A percentile compares a stretch with the other conserved stretches of the same genome.
phyloP scores from a whole-genome alignment of 805 yeast species.

The Barnettozyma californica region DNA sequence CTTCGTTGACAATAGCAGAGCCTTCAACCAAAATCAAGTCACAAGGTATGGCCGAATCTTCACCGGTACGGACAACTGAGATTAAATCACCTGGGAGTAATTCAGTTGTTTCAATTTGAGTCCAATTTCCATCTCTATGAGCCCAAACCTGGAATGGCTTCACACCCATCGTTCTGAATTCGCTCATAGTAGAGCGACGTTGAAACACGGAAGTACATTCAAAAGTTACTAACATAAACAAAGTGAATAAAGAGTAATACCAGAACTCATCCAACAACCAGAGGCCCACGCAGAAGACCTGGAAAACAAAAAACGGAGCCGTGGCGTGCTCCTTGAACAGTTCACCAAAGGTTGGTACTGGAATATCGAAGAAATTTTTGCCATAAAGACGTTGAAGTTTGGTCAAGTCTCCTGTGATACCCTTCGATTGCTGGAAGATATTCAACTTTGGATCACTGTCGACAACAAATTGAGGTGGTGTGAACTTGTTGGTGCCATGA shows the following conservation, averaged over 20 bases:
- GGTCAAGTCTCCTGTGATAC: conserved; percentile 51
- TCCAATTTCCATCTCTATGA: conserved; percentile 69
- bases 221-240: conserved; percentile 88
- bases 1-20: conserved; percentile 93
- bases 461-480: conserved; percentile 73
- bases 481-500: conserved; percentile 45
- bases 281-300: conserved; percentile 88
- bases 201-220: conserved; percentile 94
- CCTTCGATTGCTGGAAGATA: conserved; percentile 50
- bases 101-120: conserved; percentile 59
- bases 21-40: conserved; percentile 85
- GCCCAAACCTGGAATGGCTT: conserved; percentile 81
- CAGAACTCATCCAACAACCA: conserved; percentile 97
- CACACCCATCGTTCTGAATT: conserved; percentile 95
- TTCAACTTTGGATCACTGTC: conserved; percentile 54
- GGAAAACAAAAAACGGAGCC: conserved; percentile 97
- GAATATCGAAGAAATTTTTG: conserved; percentile 85
- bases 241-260: conserved; percentile 88
- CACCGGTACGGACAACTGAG: conserved; percentile 81
- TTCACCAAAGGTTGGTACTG: conserved; percentile 86
- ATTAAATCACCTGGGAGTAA: conserved; percentile 90
- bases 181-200: conserved; percentile 89
- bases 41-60: conserved; percentile 91
- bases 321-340: conserved; percentile 96
- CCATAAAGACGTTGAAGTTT: conserved; percentile 62